phyloP scores from a whole-genome alignment of 257 asterid species.

The Salvia rosmarinus region DNA sequence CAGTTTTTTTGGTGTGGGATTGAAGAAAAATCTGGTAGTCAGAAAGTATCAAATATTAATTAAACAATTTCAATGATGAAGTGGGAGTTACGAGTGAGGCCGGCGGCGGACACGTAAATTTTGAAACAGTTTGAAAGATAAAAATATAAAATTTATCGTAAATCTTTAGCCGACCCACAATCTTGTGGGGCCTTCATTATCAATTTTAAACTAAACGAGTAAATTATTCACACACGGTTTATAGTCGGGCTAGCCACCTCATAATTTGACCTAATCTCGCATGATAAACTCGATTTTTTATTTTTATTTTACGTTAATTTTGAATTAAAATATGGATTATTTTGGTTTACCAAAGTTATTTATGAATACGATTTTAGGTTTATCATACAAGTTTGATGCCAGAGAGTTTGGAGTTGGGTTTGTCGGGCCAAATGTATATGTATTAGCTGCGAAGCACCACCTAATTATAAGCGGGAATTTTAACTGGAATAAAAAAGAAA shows the following conservation, averaged over 20 bases:
- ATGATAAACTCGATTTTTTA: not conserved
- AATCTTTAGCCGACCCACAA: slow-evolving; percentile 39
- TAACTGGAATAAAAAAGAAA: too few relatives aligned
- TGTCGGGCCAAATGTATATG: not conserved
- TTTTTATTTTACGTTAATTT: not conserved
- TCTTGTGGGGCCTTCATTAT: not conserved
- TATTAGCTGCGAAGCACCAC: not conserved
- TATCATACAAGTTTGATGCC: not conserved
- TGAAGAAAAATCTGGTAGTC: slow-evolving; percentile 31
- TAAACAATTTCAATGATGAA: slow-evolving; percentile 9
- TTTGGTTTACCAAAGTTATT: not conserved
- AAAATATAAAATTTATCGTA: slow-evolving; percentile 2
- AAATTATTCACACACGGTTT: slow-evolving; percentile 23
- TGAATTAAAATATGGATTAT: too few relatives aligned
- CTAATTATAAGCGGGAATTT: too few relatives aligned
- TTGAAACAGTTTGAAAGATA: not conserved
- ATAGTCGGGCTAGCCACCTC: slow-evolving; percentile 16
- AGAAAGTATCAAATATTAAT: slow-evolving; percentile 8
- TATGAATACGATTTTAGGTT: not conserved
- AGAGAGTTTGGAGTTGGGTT: not conserved
- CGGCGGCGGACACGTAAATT: slow-evolving; percentile 36
- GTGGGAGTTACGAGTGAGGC: not conserved
- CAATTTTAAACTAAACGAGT: slow-evolving; percentile 30
- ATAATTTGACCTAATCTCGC: slow-evolving; percentile 9
- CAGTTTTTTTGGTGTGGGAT: slow-evolving; percentile 22